Conservation (phyloP, 768 basidiomycete species). For the Suillus alpinus region DNA sequence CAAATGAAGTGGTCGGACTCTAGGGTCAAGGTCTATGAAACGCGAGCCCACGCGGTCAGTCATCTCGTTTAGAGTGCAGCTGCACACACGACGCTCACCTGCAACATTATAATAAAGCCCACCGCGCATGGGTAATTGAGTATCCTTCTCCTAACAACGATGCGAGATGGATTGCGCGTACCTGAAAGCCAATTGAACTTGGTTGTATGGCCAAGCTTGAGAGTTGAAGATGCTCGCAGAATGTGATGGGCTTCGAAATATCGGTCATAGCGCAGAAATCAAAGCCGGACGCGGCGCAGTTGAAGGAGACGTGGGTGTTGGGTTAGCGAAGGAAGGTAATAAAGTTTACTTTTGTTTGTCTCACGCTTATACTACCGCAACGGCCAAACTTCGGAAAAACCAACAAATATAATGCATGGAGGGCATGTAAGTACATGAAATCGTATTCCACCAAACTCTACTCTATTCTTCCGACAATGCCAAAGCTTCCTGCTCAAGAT, state of each 20-base stretch:
- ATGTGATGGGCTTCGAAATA: constrained; percentile 71
- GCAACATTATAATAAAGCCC: constrained; percentile 14
- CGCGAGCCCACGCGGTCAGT: neutral
- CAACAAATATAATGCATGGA: neutral
- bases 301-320: constrained; percentile 23
- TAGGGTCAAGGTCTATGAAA: constrained; percentile 77
- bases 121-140: constrained; percentile 21
- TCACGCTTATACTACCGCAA: constrained; percentile 12
- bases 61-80: neutral
- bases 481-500: constrained; percentile 67
- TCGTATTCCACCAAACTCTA: neutral
- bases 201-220: constrained; percentile 96
- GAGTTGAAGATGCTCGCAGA: constrained; percentile 90
- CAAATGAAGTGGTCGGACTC: constrained; percentile 99
- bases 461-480: constrained; percentile 59
- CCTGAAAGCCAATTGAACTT: constrained; percentile 96
- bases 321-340: constrained; percentile 15
- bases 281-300: constrained; percentile 16
- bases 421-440: constrained; percentile 3
- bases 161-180: constrained; percentile 39
- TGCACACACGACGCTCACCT: constrained; percentile 18
- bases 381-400: constrained; percentile 2
- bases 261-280: constrained; percentile 22
- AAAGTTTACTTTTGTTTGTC: constrained; percentile 33
- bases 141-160: neutral